Conservation (phyloP, 2,329 filamentous ascomycete genomes). For the Fusarium anthophilum region DNA sequence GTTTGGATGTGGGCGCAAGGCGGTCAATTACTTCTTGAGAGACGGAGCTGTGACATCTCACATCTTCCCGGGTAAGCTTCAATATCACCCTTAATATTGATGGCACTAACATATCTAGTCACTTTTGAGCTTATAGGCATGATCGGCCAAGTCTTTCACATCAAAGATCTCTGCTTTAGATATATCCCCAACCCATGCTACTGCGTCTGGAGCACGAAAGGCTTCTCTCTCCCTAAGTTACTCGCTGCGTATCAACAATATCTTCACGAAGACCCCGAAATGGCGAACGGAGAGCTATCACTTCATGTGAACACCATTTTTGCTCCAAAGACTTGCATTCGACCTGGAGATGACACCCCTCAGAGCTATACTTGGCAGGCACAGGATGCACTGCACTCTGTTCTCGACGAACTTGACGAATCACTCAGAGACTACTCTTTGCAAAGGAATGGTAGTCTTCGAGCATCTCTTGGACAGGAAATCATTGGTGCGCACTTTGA, state of each 20-base stretch:
- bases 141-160: conserved; percentile 13
- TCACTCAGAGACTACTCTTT: neutral
- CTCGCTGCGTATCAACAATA: neutral
- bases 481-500: conserved; percentile 1
- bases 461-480: neutral
- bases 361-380: neutral
- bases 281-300: neutral
- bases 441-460: rapidly evolving
- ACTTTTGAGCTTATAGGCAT: conserved; percentile 16
- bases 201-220: neutral
- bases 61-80: neutral
- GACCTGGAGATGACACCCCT: neutral
- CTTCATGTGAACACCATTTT: neutral
- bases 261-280: neutral
- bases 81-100: rapidly evolving
- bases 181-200: conserved; percentile 22
- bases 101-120: neutral
- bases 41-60: conserved; percentile 7
- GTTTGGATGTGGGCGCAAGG: conserved; percentile 10
- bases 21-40: neutral
- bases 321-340: neutral
- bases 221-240: neutral
- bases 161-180: conserved; percentile 19
- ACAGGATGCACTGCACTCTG: conserved; percentile 3
- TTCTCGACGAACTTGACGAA: neutral